Evolutionary conservation across 129 eudicot species (phyloP), one percentile per base, ranked within the genome.

Genomic region (Chrysanthemum lavandulifolium): DNA sequence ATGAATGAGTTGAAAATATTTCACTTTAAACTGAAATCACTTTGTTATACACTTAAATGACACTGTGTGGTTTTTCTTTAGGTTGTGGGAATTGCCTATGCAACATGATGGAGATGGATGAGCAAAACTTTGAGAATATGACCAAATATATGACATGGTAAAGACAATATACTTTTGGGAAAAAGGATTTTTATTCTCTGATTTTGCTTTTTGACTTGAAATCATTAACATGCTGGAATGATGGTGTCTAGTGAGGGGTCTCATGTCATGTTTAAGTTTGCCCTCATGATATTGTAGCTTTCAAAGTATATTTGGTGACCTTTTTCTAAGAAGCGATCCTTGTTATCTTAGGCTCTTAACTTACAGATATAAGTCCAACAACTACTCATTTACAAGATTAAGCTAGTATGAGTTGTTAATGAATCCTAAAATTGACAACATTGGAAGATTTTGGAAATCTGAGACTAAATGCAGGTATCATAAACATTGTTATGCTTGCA

Each of bases 121-220:
- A 74, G 21, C 54, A 53, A 74, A 74, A 74, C 19, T 53, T 33
- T 50, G 64, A 74, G 43, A 74, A 64, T 64, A 9, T 52, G 71
- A 63, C 45, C 78, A n/a, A 54, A 75, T 25, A 65, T 62, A 54
- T 33, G 67, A 16, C 49, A 66, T 65, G 73, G 58, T 52, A 65
- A 75, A 75, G 79, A 66, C 69, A 76, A 59, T 68, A 58, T 59
- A 76, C 80, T 76, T 76, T 76, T 59, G 15, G 29, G 67, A 59
- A 48, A 36, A 45, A 25, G 43, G 57, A 19, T 61, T 73, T 52
- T 73, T 60, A 62, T 73, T 51, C n/a, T 19, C 25, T 29, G 54
- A 67, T 49, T 58, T 19, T 68, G 69, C 80, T 31, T 76, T 76
- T 76, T 76, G 80, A 76, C 75, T 31, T 76, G 61, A 58, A 73